These are phyloP conservation scores for Hypoxylon fragiforme DNA, from an alignment of 495 filamentous ascomycete species.

Conservation along the genomic window DNA sequence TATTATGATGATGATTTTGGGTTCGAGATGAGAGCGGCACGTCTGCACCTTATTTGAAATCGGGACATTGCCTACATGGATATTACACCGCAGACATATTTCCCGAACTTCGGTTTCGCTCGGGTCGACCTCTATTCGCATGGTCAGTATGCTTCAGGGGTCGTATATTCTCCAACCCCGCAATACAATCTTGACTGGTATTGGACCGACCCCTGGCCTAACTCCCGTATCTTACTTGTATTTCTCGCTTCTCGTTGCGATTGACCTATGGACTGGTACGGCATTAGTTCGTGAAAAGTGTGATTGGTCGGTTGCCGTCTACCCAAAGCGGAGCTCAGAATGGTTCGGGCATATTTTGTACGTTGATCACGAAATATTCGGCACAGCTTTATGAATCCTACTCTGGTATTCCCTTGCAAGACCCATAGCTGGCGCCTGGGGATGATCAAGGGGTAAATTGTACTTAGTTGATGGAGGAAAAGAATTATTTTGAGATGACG, in stretches of 20 bases:
- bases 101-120: conserved; percentile 7
- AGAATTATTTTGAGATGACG: too few species aligned
- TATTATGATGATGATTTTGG: too few species aligned
- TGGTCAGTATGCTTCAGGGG: conserved; percentile 8
- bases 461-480: too few species aligned
- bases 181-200: conserved; percentile 2
- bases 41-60: background rate
- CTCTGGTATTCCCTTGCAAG: too few species aligned
- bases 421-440: too few species aligned
- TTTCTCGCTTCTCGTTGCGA: background rate
- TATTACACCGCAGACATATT: conserved; percentile 1
- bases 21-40: too few species aligned
- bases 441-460: too few species aligned
- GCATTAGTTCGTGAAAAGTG: conserved; percentile 6
- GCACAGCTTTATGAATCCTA: too few species aligned
- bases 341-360: background rate
- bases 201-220: background rate
- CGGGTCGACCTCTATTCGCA: background rate
- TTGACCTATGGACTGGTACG: conserved; percentile 11
- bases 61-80: background rate
- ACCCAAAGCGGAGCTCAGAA: background rate
- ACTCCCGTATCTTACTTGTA: background rate
- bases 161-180: conserved; percentile 15
- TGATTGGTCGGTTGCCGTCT: conserved; percentile 12
- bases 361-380: too few species aligned